phyloP scores from a whole-genome alignment of 805 yeast genomes.

The Lachancea nothofagi region DNA sequence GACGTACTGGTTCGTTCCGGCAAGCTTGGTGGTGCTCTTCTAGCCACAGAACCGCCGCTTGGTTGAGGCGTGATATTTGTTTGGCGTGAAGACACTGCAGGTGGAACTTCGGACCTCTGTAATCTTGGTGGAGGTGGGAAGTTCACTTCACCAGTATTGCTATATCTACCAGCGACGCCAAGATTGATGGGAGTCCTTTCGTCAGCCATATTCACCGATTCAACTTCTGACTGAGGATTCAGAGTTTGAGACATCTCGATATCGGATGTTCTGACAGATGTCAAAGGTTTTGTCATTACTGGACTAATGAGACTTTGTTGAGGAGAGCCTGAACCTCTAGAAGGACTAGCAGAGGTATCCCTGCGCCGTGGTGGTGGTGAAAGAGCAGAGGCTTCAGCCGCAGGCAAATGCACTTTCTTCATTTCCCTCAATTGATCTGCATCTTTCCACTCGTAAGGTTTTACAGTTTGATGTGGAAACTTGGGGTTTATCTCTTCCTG shows the following conservation, averaged over 20 bases:
- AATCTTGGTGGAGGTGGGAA: constrained; percentile 13
- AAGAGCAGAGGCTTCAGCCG: constrained; percentile 16
- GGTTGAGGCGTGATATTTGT: not conserved
- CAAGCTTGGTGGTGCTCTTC: not conserved
- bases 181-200: not conserved
- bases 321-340: constrained; percentile 1
- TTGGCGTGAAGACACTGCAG: constrained; percentile 1
- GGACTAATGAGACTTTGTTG: not conserved
- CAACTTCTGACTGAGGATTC: not conserved
- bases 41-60: not conserved
- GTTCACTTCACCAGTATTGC: constrained; percentile 20
- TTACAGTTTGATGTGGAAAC: constrained; percentile 9
- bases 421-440: constrained; percentile 13
- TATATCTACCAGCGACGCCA: constrained; percentile 12
- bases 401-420: constrained; percentile 10
- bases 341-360: constrained; percentile 15
- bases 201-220: not conserved
- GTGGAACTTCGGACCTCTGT: not conserved
- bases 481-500: not conserved
- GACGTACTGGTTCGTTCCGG: constrained; percentile 3
- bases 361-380: constrained; percentile 32
- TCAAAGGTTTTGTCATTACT: not conserved
- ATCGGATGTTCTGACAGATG: not conserved
- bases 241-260: not conserved
- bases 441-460: constrained; percentile 18